These are phyloP conservation scores for Penicillium sp. DNA, from an alignment of 2,329 filamentous ascomycete genomes.

Conservation along the genomic window DNA sequence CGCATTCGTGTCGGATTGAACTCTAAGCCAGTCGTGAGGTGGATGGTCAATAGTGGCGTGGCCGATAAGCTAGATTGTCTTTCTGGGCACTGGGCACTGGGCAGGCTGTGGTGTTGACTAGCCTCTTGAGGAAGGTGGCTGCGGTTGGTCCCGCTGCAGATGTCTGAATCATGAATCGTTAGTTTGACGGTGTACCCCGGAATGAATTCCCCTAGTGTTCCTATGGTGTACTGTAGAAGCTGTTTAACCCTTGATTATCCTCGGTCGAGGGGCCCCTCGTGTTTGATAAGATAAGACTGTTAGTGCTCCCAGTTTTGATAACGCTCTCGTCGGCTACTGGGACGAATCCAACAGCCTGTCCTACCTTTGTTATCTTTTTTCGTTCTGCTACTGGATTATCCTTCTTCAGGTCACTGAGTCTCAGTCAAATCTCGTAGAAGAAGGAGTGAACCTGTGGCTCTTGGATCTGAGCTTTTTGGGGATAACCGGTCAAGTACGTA, in stretches of 20 bases:
- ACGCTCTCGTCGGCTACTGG: too few relatives aligned
- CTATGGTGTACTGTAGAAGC: neutral
- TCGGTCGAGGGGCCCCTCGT: neutral
- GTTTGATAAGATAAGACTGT: neutral
- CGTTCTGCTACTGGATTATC: too few relatives aligned
- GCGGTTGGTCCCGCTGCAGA: neutral
- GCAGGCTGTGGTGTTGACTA: neutral
- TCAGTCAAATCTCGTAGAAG: too few relatives aligned
- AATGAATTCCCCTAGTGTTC: neutral
- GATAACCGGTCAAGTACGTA: too few relatives aligned
- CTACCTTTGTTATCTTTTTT: too few relatives aligned
- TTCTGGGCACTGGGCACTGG: neutral
- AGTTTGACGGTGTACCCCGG: neutral
- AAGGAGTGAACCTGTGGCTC: too few relatives aligned
- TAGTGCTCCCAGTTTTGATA: too few relatives aligned
- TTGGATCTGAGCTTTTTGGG: too few relatives aligned
- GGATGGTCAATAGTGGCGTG: neutral
- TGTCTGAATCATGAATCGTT: too few relatives aligned
- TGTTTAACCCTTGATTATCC: slow-evolving; percentile 1
- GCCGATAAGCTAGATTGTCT: slow-evolving; percentile 2
- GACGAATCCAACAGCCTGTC: too few relatives aligned
- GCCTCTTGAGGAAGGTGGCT: neutral
- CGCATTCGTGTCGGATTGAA: neutral
- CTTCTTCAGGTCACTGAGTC: too few relatives aligned
- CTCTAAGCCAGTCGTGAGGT: neutral